Evolutionary conservation across 2,329 filamentous ascomycete genomes (phyloP), one percentile per base, ranked within the genome.

Genomic region (Ophiostoma sp.): DNA sequence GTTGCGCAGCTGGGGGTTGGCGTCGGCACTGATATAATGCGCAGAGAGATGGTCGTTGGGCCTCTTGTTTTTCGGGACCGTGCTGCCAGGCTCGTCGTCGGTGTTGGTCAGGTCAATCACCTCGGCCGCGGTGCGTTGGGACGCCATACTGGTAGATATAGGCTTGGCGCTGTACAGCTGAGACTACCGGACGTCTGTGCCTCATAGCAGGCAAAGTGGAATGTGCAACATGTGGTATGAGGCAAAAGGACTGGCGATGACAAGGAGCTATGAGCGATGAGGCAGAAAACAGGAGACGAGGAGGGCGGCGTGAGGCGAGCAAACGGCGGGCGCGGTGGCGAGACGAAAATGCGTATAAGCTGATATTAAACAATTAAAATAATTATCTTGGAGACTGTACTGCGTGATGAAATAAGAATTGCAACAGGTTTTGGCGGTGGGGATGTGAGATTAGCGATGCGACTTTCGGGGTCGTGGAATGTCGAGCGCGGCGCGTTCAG

Each of bases 51-150:
- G 23, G 41, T 69, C 31, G 7, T 6, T 13, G 7, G 3, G n/a
- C 35, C 8, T 65, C 23, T 41, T 35, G 35, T 8, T 39, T 39
- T 65, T 65, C n/a, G 17, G 62, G 33, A 23, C 62, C 7, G 54
- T 41, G 17, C 17, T 20, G 17, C 70, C 70, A 33, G 62, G 27
- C 52, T 72, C 73, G 36, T 73, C 72, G 66, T 73, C 73, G 67
- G 67, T 67, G 41, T 62, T 41, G 10, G 73, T 74, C 54, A 74
- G 72, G 52, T 74, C 73, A 13, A 74, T 74, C 35, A 74, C 57
- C 48, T 74, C 72, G n/a, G 67, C 39, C 39, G 17, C 3, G 17
- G 35, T n/a, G 66, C 20, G 15, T 39, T 39, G 6, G 2, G 62
- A 65, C 62, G 70, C 57, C 71, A 73, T 72, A 44, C 35, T 69